These are phyloP conservation scores for Coelastrella sp. DNA, from an alignment of 139 green algal genomes.

Conservation along the genomic window DNA sequence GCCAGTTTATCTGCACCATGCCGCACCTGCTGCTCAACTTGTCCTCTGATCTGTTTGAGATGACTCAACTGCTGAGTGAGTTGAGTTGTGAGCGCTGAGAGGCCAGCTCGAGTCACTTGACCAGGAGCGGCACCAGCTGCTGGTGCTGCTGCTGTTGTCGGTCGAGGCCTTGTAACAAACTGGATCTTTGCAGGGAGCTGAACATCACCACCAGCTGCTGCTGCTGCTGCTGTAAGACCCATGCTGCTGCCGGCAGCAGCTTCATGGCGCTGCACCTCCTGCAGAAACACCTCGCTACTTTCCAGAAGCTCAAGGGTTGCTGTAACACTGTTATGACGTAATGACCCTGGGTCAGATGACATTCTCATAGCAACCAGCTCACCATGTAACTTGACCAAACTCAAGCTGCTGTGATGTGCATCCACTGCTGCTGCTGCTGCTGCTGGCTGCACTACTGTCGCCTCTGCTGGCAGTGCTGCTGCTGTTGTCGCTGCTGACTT, in stretches of 20 bases:
- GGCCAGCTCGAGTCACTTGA: not conserved
- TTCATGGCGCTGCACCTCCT: not conserved
- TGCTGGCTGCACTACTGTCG: not conserved
- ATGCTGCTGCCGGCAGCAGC: not conserved
- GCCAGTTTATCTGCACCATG: not conserved
- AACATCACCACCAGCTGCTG: no score
- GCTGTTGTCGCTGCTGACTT: not conserved
- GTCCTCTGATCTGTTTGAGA: not conserved
- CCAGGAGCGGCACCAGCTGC: not conserved
- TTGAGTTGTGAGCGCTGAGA: not conserved
- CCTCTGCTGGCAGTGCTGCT: not conserved
- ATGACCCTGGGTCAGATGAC: constrained; percentile 15
- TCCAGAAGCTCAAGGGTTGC: constrained; percentile 20
- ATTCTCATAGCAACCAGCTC: constrained; percentile 14
- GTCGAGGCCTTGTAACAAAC: constrained; percentile 9
- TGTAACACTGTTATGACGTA: not conserved
- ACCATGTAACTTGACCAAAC: not conserved
- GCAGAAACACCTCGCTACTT: not conserved
- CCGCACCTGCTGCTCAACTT: not conserved
- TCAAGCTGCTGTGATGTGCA: not conserved
- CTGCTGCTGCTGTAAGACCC: not conserved
- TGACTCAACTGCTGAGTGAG: constrained; percentile 10
- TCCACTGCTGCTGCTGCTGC: not conserved
- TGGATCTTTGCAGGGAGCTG: constrained; percentile 5
- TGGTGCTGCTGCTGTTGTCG: not conserved